Base-by-base conservation (phyloP, 805 yeast genomes). In the Tetrapisispora namnaoensis region DNA sequence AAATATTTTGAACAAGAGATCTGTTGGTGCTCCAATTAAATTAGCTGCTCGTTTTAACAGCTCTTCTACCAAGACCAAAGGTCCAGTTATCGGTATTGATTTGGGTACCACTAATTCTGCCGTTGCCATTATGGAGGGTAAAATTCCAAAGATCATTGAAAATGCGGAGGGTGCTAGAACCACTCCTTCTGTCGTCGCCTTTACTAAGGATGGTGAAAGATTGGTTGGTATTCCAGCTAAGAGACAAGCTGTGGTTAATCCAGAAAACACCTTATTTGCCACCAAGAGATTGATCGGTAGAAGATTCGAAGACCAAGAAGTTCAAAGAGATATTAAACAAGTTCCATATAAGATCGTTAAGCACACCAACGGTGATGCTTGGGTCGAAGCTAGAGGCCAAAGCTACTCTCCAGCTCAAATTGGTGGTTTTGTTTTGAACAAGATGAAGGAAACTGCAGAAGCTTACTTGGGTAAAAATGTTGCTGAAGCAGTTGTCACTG, bases 131-230 rank as follows among this genome's bases (percentile, higher is more conserved):
- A 79, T 80, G 84, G 78, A 78, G 62, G 79, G 82, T 59, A 93
- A 90, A 62, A 78, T 89, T 63, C 95, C 91, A 45, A 96, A 89
- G 66, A 89, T 89, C 60, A 75, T 89, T 55, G 95, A 96, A 55
- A 89, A 89, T 65, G 96, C 89, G 71, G 96, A 89, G 74, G 97
- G 97, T 75, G 87, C 87, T 74, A 85, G 97, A 77, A 89, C 89
- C 60, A 89, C 97, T 18, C 97, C 97, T 27, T 87, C 95, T 1
- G 89, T 84, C 63, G 97, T 89, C 53, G 95, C 95, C 10, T 89
- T 89, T 72, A 86, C 89, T 22, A 69, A 69, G 88, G 91, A 84
- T 46, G 87, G 86, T 41, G 97, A 89, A 73, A 81, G 96, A 72
- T 78, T 89, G 53, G 89, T 89, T 53, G 96, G 96, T 68, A 96